These are phyloP conservation scores for Toxoplasma gondii DNA, from an alignment of 169 alveolate genomes.

Conservation along the genomic window DNA sequence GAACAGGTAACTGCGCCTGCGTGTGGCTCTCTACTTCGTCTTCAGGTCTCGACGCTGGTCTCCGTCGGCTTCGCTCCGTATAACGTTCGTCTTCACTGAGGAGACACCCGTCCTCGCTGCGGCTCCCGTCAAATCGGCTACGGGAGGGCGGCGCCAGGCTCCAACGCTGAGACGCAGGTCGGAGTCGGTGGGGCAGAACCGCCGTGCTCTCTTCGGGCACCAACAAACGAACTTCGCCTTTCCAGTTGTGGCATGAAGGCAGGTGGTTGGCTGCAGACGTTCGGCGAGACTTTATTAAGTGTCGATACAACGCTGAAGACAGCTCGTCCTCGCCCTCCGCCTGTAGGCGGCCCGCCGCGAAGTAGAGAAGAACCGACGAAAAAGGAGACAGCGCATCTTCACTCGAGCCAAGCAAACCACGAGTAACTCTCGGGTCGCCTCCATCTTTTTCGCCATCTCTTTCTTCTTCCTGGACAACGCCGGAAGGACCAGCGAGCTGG, in stretches of 20 bases:
- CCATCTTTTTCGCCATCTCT: neutral
- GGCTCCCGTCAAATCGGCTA: neutral
- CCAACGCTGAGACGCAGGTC: neutral
- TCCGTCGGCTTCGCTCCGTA: neutral
- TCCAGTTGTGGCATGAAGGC: neutral
- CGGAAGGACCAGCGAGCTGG: neutral
- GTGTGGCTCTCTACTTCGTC: neutral
- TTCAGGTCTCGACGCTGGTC: neutral
- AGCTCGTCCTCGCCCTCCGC: constrained; percentile 4
- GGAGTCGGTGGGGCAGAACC: neutral
- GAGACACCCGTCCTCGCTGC: neutral
- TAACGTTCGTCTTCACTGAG: neutral
- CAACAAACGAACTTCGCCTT: constrained; percentile 7
- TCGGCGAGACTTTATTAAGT: neutral
- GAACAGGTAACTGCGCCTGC: too few species aligned
- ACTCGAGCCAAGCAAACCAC: neutral
- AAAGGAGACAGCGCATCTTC: neutral
- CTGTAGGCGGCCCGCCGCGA: constrained; percentile 2
- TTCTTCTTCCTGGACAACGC: neutral
- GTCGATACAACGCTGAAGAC: neutral
- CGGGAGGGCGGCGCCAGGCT: neutral
- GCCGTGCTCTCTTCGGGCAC: neutral
- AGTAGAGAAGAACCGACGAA: neutral
- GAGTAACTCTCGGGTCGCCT: neutral
- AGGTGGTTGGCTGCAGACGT: neutral